These are phyloP conservation scores for Melampsora larici-populina DNA, from an alignment of 1,284 basidiomycete species.

Conservation along the genomic window DNA sequence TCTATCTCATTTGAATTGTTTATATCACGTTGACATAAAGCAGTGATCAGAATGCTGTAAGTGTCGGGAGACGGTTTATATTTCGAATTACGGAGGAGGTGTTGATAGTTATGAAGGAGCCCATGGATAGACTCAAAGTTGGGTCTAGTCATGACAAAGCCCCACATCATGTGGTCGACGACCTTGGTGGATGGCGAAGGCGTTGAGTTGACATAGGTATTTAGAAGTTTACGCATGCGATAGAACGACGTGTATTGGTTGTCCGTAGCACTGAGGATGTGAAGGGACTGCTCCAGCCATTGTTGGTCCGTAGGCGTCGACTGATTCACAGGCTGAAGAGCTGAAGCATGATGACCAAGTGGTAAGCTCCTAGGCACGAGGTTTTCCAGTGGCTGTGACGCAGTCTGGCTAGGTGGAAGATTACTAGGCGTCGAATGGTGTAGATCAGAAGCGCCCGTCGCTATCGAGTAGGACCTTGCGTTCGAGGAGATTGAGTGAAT, in stretches of 20 bases:
- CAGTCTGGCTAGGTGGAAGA: neutral
- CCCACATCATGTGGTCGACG: slow-evolving; percentile 39
- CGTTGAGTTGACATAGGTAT: slow-evolving; percentile 37
- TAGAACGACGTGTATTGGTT: slow-evolving; percentile 34
- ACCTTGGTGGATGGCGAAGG: slow-evolving; percentile 21
- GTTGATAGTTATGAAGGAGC: slow-evolving; percentile 26
- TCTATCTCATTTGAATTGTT: slow-evolving; percentile 21
- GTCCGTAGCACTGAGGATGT: slow-evolving; percentile 11
- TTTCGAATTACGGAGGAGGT: slow-evolving; percentile 16
- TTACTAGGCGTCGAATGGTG: neutral
- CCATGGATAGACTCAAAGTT: slow-evolving; percentile 35
- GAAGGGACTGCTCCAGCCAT: slow-evolving; percentile 26
- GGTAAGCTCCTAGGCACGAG: neutral
- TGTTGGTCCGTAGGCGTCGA: slow-evolving; percentile 13
- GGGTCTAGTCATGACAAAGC: slow-evolving; percentile 26
- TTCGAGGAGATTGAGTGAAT: neutral
- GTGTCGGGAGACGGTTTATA: slow-evolving; percentile 37
- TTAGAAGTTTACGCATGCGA: slow-evolving; percentile 26
- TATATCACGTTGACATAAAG: slow-evolving; percentile 36
- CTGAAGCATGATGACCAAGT: neutral
- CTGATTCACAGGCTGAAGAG: too few relatives aligned
- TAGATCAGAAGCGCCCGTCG: neutral
- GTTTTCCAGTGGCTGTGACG: neutral
- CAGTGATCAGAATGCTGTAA: slow-evolving; percentile 36
- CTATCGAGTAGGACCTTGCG: neutral